These are phyloP conservation scores for Teunomyces tritomae DNA, from an alignment of 805 yeast species.

Conservation along the genomic window DNA sequence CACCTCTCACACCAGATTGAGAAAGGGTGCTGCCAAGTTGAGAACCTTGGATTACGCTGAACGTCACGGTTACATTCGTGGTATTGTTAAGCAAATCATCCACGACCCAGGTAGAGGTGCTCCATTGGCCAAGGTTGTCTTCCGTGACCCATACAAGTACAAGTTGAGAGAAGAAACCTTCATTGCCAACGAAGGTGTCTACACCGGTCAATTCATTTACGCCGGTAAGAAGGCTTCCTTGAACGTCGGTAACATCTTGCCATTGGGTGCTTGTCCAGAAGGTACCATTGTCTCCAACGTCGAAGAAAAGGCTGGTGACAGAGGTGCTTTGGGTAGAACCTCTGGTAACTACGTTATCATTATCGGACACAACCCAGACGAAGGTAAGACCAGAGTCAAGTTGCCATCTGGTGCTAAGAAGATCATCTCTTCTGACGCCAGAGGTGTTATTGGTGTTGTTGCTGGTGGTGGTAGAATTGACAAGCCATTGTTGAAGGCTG, in stretches of 20 bases:
- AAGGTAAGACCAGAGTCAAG: slow-evolving; percentile 98
- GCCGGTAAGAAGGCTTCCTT: slow-evolving; percentile 98
- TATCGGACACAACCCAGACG: slow-evolving; percentile 99
- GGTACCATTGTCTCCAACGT: slow-evolving; percentile 99
- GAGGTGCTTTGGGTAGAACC: slow-evolving; percentile 99
- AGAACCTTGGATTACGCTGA: slow-evolving; percentile 99
- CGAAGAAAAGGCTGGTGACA: slow-evolving; percentile 98
- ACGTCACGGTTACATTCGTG: slow-evolving; percentile 99
- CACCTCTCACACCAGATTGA: slow-evolving; percentile 99
- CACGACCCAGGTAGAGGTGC: slow-evolving; percentile 99
- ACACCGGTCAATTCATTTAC: slow-evolving; percentile 98
- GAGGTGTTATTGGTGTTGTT: slow-evolving; percentile 99
- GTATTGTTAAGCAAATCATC: slow-evolving; percentile 96
- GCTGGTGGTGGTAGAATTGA: slow-evolving; percentile 99
- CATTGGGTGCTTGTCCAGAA: slow-evolving; percentile 96
- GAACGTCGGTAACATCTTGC: slow-evolving; percentile 95
- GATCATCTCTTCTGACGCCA: slow-evolving; percentile 90
- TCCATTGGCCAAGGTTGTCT: slow-evolving; percentile 95
- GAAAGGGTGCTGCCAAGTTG: slow-evolving; percentile 99
- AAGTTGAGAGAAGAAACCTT: slow-evolving; percentile 97
- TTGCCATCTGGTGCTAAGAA: slow-evolving; percentile 99
- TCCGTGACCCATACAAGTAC: slow-evolving; percentile 99
- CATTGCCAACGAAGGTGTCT: slow-evolving; percentile 99
- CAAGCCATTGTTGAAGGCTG: slow-evolving; percentile 99
- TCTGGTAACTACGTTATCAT: slow-evolving; percentile 99